Evolutionary conservation across 345 rosid genomes (phyloP).

Genomic region (Ceriops zippeliana): DNA sequence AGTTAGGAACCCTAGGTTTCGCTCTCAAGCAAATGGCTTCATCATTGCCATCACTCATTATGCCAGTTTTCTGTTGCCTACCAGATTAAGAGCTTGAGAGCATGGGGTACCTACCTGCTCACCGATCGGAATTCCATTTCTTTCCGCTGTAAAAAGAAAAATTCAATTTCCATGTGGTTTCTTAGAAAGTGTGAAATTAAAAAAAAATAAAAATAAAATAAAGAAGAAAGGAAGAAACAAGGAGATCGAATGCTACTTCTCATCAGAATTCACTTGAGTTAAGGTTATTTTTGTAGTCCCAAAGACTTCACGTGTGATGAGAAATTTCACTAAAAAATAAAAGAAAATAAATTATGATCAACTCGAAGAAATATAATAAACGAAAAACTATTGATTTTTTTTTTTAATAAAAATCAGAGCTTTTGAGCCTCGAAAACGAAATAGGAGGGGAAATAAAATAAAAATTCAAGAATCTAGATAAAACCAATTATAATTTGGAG

Average conservation of each 20-base stretch:
- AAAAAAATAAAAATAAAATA: neutral
- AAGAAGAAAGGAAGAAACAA: too few relatives aligned
- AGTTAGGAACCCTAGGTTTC: too few relatives aligned
- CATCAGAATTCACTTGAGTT: too few relatives aligned
- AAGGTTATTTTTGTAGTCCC: too few relatives aligned
- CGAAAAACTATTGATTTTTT: too few relatives aligned
- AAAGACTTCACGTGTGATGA: too few relatives aligned
- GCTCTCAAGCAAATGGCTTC: too few relatives aligned
- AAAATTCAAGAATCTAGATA: neutral
- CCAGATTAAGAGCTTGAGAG: neutral
- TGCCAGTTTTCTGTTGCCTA: neutral
- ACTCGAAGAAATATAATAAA: too few relatives aligned
- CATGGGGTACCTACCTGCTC: slow-evolving; percentile 5
- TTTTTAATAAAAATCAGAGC: neutral
- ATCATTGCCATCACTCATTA: too few relatives aligned
- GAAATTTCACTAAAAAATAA: too few relatives aligned
- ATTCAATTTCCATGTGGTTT: neutral
- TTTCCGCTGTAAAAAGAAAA: slow-evolving; percentile 6
- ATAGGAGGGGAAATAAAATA: neutral
- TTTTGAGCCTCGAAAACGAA: neutral
- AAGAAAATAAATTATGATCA: too few relatives aligned
- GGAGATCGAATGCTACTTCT: too few relatives aligned
- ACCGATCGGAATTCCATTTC: slow-evolving; percentile 21
- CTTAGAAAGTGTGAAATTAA: neutral
- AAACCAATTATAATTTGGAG: neutral